phyloP scores from a whole-genome alignment of 768 basidiomycete species.

The Erythrobasidium yunnanense region DNA sequence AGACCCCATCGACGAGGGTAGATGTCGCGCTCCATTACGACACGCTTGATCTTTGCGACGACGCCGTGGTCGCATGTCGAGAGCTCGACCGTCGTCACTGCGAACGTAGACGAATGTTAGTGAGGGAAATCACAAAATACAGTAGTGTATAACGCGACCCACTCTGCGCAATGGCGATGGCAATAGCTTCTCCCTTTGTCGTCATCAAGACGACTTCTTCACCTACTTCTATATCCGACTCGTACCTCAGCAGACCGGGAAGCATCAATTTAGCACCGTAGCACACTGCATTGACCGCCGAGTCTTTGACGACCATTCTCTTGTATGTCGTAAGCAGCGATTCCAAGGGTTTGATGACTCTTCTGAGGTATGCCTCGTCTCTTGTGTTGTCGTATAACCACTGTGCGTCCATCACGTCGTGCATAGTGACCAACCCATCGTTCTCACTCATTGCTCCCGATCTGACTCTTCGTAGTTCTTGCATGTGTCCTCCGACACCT shows the following conservation, averaged over 20 bases:
- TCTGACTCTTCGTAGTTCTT: constrained; percentile 86
- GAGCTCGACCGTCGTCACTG: constrained; percentile 97
- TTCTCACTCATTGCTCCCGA: constrained; percentile 95
- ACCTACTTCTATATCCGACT: constrained; percentile 81
- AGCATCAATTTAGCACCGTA: constrained; percentile 99
- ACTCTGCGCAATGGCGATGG: constrained; percentile 35
- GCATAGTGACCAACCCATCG: constrained; percentile 98
- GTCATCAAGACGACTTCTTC: constrained; percentile 98
- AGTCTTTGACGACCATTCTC: constrained; percentile 97
- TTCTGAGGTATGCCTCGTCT: constrained; percentile 92
- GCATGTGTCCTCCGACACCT: constrained; percentile 99
- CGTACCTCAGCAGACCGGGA: constrained; percentile 87
- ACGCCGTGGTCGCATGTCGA: constrained; percentile 97
- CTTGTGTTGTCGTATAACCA: constrained; percentile 96
- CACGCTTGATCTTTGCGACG: constrained; percentile 96
- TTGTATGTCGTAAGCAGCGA: constrained; percentile 90
- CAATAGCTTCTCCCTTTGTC: constrained; percentile 63
- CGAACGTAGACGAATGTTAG: not conserved
- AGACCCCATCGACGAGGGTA: constrained; percentile 98
- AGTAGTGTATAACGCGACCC: too few species aligned
- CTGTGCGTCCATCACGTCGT: constrained; percentile 96
- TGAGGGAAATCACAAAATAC: not conserved
- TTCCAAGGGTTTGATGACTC: constrained; percentile 88
- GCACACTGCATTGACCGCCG: constrained; percentile 96
- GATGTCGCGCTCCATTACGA: constrained; percentile 93